phyloP scores from a whole-genome alignment of 106 monocot species.

The Dioscorea alata region DNA sequence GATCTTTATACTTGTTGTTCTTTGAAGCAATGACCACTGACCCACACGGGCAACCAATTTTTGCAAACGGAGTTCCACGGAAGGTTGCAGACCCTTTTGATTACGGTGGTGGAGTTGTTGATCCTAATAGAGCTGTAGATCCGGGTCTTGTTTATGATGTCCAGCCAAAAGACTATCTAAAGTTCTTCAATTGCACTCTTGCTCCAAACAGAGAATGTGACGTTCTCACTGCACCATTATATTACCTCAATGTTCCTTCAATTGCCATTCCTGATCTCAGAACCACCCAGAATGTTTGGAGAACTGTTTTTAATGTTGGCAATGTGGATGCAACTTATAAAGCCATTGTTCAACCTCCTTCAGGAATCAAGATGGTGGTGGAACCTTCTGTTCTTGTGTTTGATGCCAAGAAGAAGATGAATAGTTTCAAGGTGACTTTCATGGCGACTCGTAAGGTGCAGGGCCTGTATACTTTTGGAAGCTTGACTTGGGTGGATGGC shows the following conservation, averaged over 20 bases:
- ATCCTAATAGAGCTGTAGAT: constrained; percentile 12
- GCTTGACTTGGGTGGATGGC: constrained; percentile 39
- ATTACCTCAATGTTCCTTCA: no score
- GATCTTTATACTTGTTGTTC: not conserved
- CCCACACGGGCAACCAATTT: not conserved
- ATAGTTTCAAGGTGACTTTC: constrained; percentile 29
- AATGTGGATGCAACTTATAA: not conserved
- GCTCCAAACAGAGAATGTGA: no score
- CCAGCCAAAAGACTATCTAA: not conserved
- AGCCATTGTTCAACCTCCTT: constrained; percentile 26
- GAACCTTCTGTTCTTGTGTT: constrained; percentile 38
- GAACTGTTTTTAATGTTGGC: not conserved
- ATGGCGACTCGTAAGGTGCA: constrained; percentile 12
- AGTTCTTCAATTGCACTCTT: not conserved
- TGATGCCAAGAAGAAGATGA: not conserved
- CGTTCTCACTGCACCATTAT: no score
- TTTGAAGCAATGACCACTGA: not conserved
- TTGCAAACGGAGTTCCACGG: not conserved
- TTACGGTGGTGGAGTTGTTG: constrained; percentile 18
- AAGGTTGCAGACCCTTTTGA: constrained; percentile 17
- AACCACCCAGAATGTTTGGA: not conserved
- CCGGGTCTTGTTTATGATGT: constrained; percentile 24
- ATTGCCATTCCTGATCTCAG: no score
- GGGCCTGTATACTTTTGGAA: constrained; percentile 48
- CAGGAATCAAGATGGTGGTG: constrained; percentile 40